Percentiles rank a stretch among this genome's conserved stretches.
phyloP scores from a whole-genome alignment of 2,329 filamentous ascomycete species.

The Arthrobotrys pseudoclavata region DNA sequence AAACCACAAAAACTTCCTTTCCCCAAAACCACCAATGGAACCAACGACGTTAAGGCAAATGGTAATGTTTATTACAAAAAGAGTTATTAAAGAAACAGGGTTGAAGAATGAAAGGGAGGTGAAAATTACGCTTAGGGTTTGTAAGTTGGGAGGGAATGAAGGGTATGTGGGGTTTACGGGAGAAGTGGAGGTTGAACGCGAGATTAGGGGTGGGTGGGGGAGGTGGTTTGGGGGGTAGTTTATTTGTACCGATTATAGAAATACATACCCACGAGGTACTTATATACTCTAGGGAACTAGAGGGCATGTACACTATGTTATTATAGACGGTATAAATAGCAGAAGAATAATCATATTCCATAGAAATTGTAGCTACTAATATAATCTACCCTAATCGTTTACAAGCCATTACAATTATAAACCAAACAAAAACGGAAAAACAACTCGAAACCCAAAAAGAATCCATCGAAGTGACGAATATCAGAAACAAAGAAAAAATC shows the following conservation, averaged over 20 bases:
- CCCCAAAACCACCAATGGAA: neutral
- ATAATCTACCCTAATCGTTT: constrained; percentile 30
- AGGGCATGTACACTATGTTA: neutral
- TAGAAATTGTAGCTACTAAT: constrained; percentile 19
- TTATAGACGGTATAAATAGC: neutral
- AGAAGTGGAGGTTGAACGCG: neutral
- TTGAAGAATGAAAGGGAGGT: constrained; percentile 6
- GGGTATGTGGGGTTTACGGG: constrained; percentile 14
- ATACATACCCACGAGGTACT: no score
- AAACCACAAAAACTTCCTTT: no score
- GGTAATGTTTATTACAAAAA: constrained; percentile 5
- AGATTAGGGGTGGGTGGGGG: neutral
- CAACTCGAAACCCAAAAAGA: neutral
- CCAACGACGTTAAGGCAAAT: constrained; percentile 7
- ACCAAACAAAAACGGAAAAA: neutral
- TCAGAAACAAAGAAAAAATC: neutral
- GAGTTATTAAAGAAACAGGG: neutral
- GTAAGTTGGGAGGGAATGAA: neutral
- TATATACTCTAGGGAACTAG: no score
- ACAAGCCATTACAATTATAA: constrained; percentile 12
- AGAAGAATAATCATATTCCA: constrained; percentile 12
- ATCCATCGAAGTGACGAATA: constrained; percentile 10
- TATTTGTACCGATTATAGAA: neutral
- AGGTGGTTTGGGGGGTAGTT: constrained; percentile 3
- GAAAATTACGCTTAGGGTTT: neutral